Evolutionary conservation across 805 yeast genomes (phyloP).

Genomic region (Cyberlindnera japonica): DNA sequence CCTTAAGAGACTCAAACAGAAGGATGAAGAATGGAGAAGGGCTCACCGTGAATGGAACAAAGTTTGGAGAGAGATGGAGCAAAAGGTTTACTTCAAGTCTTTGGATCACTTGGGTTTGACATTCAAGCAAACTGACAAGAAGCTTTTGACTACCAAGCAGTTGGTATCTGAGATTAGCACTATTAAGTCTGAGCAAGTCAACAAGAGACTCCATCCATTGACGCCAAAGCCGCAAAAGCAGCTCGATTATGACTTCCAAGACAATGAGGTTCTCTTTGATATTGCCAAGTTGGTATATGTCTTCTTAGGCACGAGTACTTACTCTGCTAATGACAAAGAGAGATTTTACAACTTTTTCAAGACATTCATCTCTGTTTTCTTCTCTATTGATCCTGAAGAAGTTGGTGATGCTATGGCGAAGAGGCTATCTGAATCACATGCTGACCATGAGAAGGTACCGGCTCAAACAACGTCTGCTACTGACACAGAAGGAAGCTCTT

Average conservation of each 20-base stretch:
- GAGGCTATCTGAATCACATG: constrained; percentile 26
- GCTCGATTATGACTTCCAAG: constrained; percentile 59
- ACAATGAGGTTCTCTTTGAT: constrained; percentile 68
- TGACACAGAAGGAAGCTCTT: constrained; percentile 15
- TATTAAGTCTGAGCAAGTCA: constrained; percentile 85
- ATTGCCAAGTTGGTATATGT: constrained; percentile 62
- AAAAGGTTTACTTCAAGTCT: constrained; percentile 88
- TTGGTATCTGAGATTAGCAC: constrained; percentile 88
- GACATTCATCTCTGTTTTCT: constrained; percentile 69
- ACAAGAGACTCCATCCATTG: constrained; percentile 79
- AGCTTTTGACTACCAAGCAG: constrained; percentile 83
- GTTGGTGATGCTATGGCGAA: constrained; percentile 39
- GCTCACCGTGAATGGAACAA: constrained; percentile 99
- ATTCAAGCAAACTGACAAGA: constrained; percentile 95
- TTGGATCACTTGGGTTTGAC: constrained; percentile 94
- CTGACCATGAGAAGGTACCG: constrained; percentile 5
- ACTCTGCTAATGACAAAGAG: constrained; percentile 78
- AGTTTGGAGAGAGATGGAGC: constrained; percentile 98
- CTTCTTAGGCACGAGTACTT: constrained; percentile 66
- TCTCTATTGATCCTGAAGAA: constrained; percentile 50
- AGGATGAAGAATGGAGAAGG: constrained; percentile 98
- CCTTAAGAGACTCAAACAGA: constrained; percentile 87
- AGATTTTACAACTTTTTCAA: constrained; percentile 67
- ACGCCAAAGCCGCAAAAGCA: constrained; percentile 83
- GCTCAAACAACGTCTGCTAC: constrained; percentile 7